Base-by-base conservation (phyloP, 2,329 filamentous ascomycete genomes). In the Xylariaceae sp. region DNA sequence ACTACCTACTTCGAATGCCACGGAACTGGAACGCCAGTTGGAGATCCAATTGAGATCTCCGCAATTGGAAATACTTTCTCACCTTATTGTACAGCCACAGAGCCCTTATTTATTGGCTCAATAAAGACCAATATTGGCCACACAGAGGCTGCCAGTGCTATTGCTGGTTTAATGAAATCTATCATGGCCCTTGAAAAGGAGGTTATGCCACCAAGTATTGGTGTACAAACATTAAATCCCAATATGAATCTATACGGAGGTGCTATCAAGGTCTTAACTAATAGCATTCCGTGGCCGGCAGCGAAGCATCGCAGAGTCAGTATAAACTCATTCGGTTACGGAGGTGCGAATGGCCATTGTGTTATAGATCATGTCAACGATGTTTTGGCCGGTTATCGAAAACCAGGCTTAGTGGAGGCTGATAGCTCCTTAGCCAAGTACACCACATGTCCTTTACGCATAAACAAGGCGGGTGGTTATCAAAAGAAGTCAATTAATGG, bases 1-100 rank as follows among this genome's bases (percentile, higher is more conserved):
- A 67, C 62, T 0, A 29, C 29, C 8, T 58, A 56, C 26, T 23
- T 63, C 13, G 62, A 64, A 23, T 58, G 53, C 35, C 59, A 63
- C 41, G 59, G 73, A 2, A 76, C 75, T 0, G 74, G 74, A 0
- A 77, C 75, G 2, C 47, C 51, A 4, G 70, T 67, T 2, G 75
- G 75, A 2, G 75, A 78, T 52, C 70, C 73, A 0, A 59, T 67
- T 4, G 76, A 78, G 54, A 67, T 72, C 2, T 46, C 57, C 2
- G 75, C 72, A 4, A 63, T 75, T 6, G 43, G 54, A 1, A 43
- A 46, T 4, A 43, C 59, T 2, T 50, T 58, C 43, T 18, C 43
- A 18, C 36, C 50, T 41, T 6, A 26, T 51, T 33, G 57, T 8
- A 36, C 62, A 11, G 58, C 60, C 7, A 61, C n/a, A 59, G n/a